Evolutionary conservation across 1,284 basidiomycete genomes (phyloP).

Genomic region (Trichosporon sp.): DNA sequence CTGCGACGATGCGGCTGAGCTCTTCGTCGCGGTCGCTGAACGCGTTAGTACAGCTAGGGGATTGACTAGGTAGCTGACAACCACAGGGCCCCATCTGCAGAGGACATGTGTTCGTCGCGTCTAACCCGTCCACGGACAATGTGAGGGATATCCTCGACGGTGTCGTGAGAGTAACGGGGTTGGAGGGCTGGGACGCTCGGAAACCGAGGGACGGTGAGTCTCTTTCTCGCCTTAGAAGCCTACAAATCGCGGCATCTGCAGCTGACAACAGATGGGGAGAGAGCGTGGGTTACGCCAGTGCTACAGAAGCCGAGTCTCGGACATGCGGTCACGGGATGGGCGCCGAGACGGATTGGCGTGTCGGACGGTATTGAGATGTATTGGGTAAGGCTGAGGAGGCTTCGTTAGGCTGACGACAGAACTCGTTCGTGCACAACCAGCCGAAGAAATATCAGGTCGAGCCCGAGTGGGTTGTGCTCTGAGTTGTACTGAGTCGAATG

Average conservation of each 20-base stretch:
- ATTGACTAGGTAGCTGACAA: not conserved
- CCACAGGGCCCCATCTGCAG: slow-evolving; percentile 50
- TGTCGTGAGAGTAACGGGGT: slow-evolving; percentile 58
- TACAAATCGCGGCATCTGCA: too few species aligned
- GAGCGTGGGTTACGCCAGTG: slow-evolving; percentile 32
- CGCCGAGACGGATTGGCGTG: slow-evolving; percentile 59
- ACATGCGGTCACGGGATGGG: slow-evolving; percentile 60
- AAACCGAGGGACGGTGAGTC: slow-evolving; percentile 26
- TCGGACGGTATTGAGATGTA: slow-evolving; percentile 61
- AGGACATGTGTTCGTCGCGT: slow-evolving; percentile 60
- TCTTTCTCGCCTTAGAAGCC: too few species aligned
- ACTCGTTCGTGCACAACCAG: not conserved
- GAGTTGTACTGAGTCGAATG: not conserved
- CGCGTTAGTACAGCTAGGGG: slow-evolving; percentile 34
- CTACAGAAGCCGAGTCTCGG: slow-evolving; percentile 58
- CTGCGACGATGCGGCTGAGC: slow-evolving; percentile 62
- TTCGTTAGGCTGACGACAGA: too few species aligned
- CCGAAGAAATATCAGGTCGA: not conserved
- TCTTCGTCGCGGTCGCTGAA: slow-evolving; percentile 60
- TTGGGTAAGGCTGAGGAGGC: slow-evolving; percentile 35
- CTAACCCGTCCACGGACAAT: slow-evolving; percentile 60
- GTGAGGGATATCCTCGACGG: slow-evolving; percentile 59
- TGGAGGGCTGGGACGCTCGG: slow-evolving; percentile 35
- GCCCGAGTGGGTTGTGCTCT: not conserved
- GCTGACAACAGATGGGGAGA: slow-evolving; percentile 45